Evolutionary conservation across 139 green algal species (phyloP), one percentile per base, ranked within the genome.

Genomic region (Nannochloris sp.): DNA sequence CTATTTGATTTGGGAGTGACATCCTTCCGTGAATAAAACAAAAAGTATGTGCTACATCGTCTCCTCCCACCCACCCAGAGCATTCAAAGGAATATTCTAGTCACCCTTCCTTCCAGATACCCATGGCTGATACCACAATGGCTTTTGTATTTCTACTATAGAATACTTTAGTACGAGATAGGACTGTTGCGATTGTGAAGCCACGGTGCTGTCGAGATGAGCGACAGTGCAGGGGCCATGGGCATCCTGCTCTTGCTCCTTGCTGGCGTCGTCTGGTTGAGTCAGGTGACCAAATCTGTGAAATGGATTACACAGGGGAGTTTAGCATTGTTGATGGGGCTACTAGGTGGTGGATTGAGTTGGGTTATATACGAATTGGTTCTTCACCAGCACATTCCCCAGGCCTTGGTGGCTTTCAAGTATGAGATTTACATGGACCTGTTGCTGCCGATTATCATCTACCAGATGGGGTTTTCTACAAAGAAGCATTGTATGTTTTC

Each of bases 361-460:
- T 60, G 45, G 13, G 71, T 82, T 43, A 68, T 78, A 17, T 68
- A 53, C 16, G 49, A 79, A n/a, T 62, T 82, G 56, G 72, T 79
- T 40, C 46, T 53, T 2, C 73, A 76, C 28, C 51, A 71, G 6
- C 55, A 79, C 2, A 70, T 89, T 30, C 82, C 82, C 1, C 61
- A 71, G 13, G n/a, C 26, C 2, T 62, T 75, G n/a, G 45, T 63
- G 40, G 82, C 81, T 29, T 87, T 84, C 67, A 71, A 83, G 23
- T 73, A 73, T 17, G 81, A 75, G 6, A 82, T 78, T 40, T 76
- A 67, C 62, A 72, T 92, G 36, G 70, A 83, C 30, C 30, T 61
- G 29, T 68, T 91, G 48, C 77, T 95, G 25, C 87, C 87, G 0
- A 85, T 85, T 26, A 89, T 95, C 68, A 95, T 95, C 66, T 86